Evolutionary conservation across 176 grass and related monocot species (phyloP).

Genomic region (Ananas comosus): DNA sequence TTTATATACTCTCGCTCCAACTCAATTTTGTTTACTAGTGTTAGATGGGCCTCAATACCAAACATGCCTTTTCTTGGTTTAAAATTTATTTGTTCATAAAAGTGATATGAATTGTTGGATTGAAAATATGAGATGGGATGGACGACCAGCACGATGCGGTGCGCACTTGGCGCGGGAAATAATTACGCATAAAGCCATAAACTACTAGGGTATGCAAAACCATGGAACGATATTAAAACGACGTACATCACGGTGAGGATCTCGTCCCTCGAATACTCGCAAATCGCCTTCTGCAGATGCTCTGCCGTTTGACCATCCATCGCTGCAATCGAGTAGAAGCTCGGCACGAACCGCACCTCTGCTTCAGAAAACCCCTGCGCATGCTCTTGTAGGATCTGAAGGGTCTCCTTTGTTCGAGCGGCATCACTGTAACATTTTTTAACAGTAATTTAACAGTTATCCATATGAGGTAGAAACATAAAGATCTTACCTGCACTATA

Average conservation of each 20-base stretch:
- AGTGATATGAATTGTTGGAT: too few species aligned
- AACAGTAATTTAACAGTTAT: constrained; percentile 1
- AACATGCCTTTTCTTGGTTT: too few species aligned
- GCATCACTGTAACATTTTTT: constrained; percentile 49
- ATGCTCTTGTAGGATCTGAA: constrained; percentile 69
- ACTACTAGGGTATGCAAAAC: not conserved
- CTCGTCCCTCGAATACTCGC: constrained; percentile 65
- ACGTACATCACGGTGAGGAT: constrained; percentile 89
- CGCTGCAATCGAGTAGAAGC: constrained; percentile 91
- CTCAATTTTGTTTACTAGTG: too few species aligned
- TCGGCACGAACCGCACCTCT: constrained; percentile 70
- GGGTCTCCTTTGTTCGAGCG: constrained; percentile 84
- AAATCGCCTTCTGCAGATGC: constrained; percentile 79
- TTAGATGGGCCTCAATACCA: too few species aligned
- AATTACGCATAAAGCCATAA: too few species aligned
- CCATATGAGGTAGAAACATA: too few species aligned
- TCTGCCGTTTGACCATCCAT: constrained; percentile 93
- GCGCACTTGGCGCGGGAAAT: too few species aligned
- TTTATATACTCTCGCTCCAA: too few species aligned
- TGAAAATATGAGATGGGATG: too few species aligned
- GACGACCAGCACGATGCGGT: too few species aligned
- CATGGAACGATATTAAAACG: constrained; percentile 10
- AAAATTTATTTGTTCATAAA: too few species aligned
- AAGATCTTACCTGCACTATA: too few species aligned
- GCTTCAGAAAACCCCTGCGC: constrained; percentile 54